Base-by-base conservation (phyloP, 2,329 filamentous ascomycete species). In the Lomentospora prolificans region DNA sequence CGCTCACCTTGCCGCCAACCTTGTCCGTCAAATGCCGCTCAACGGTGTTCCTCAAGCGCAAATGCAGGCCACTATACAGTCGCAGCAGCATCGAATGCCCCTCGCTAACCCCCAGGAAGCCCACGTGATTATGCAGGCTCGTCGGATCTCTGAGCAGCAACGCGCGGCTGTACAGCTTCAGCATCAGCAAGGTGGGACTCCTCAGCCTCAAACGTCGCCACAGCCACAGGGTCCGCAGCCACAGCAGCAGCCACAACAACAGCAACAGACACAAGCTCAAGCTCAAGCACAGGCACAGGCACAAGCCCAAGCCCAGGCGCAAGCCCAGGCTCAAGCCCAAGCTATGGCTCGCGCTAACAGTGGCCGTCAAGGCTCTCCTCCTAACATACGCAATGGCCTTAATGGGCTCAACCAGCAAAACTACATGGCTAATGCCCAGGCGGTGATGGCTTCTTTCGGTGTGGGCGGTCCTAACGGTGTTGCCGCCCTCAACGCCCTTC, bases 41-140 rank as follows among this genome's bases (percentile, higher is more conserved):
- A 82, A 81, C 58, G 79, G 80, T 50, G 76, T 87, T 24, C 82
- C 84, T 36, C 85, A 88, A 65, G 84, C 86, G 24, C 86, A 86
- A 60, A 78, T 89, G 72, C 84, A 86, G 62, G 76, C 77, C 14
- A 72, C 77, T 31, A 74, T 78, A 67, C 75, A 73, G 59, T 71
- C 70, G 36, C 61, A 55, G 52, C 58, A 60, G 30, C 57, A 58
- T 51, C 61, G 72, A 61, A 75, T 87, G 69, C 77, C 80, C 2
- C 69, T 78, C 61, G 67, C 72, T 4, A 73, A 71, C 52, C 69
- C 72, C 6, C 71, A 70, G 46, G 79, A 84, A 58, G 71, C 79
- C 25, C 76, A 75, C 55, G 68, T 84, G 50, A 75, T 84, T 61
- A 72, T 85, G 62, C 84, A 86, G 63, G 80, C 84, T 14, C 82